Base-by-base conservation (phyloP, 2,329 filamentous ascomycete genomes). In the Alternaria infectoria region DNA sequence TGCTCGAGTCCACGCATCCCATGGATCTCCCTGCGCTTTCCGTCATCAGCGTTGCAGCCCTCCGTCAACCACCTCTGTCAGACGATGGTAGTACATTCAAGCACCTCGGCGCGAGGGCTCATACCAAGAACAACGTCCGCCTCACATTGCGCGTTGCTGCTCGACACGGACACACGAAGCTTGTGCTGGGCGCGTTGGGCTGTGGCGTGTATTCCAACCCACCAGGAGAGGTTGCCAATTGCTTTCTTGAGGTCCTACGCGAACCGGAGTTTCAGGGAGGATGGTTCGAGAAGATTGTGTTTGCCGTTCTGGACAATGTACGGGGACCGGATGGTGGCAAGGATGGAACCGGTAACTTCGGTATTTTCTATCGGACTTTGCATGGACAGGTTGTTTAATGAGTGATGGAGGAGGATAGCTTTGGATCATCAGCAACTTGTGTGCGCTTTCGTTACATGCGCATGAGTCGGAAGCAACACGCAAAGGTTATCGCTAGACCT, bases 171-270 rank as follows among this genome's bases (percentile, higher is more conserved):
- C 88, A 91, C 70, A 81, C 84, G 21, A 81, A 85, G 67, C 77
- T 93, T 9, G 87, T 93, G 6, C 81, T 93, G 2, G 90, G 90
- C 0, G 90, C 90, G 0, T 73, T 93, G 54, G 90, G 90, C 0
- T 93, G 90, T 69, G 90, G 90, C 4, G 89, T 86, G 0, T 91
- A 91, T 74, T 70, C 69, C 0, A 91, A 92, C 73, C 90, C 90
- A 9, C 83, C 83, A 0, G 77, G 81, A 30, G 87, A 88, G 64
- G 86, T 92, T n/a, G 89, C 87, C 3, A 62, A 79, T 32, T 89
- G 88, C 68, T 93, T 89, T 84, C 74, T 81, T 26, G 85, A 88
- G 70, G 88, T 91, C 32, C 79, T 92, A 58, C 61, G 73, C 28
- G 88, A 92, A 72, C 40, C 65, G 0, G 89, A 92, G 79, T 91